These are phyloP conservation scores for Diaporthe destruens DNA, from an alignment of 2,329 filamentous ascomycete genomes.

Conservation along the genomic window DNA sequence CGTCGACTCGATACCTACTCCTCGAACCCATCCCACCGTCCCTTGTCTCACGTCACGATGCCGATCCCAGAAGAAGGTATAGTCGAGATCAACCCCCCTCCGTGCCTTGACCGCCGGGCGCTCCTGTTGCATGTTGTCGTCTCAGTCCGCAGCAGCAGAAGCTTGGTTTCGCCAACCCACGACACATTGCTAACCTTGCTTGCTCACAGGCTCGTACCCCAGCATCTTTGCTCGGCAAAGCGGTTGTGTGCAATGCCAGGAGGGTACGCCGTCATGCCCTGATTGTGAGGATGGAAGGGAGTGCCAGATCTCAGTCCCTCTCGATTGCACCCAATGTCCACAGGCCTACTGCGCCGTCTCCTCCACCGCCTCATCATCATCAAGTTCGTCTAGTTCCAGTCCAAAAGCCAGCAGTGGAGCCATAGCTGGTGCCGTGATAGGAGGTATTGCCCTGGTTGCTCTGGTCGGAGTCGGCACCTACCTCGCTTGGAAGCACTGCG, in stretches of 20 bases:
- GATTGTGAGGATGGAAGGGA: slow-evolving; percentile 55
- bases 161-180: neutral
- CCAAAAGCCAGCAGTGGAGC: slow-evolving; percentile 76
- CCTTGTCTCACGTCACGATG: slow-evolving; percentile 37
- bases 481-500: slow-evolving; percentile 87
- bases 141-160: neutral
- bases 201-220: slow-evolving; percentile 44
- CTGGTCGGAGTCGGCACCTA: slow-evolving; percentile 78
- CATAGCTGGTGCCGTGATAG: slow-evolving; percentile 92
- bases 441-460: slow-evolving; percentile 82
- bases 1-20: neutral
- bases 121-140: neutral
- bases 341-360: slow-evolving; percentile 59
- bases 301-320: slow-evolving; percentile 61
- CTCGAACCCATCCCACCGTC: neutral
- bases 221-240: slow-evolving; percentile 56
- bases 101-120: neutral
- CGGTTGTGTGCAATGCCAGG: slow-evolving; percentile 61
- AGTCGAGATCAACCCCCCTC: slow-evolving; percentile 4
- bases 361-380: slow-evolving; percentile 42
- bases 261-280: slow-evolving; percentile 59
- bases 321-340: slow-evolving; percentile 62
- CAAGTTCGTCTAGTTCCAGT: slow-evolving; percentile 53
- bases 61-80: slow-evolving; percentile 32
- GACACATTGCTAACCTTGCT: slow-evolving; percentile 27